A percentile compares a stretch with the other conserved stretches of the same genome.
These are phyloP conservation scores for Beta vulgaris DNA, from an alignment of 148 eudicot species.

Conservation along the genomic window DNA sequence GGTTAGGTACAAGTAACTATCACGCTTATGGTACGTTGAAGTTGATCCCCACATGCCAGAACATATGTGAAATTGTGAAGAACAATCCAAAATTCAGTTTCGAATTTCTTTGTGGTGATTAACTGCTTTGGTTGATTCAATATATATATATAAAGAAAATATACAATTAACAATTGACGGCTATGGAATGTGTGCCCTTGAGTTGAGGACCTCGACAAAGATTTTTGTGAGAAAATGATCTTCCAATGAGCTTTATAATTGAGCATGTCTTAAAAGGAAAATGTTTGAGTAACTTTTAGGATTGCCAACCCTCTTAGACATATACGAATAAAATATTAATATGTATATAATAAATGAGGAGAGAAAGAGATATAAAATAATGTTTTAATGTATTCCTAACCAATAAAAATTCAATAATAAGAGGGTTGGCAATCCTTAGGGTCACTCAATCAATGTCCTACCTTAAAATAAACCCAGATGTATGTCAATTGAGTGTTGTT, in stretches of 20 bases:
- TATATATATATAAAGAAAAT: background rate
- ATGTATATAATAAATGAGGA: no score
- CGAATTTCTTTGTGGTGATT: conserved; percentile 13
- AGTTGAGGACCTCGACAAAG: conserved; percentile 6
- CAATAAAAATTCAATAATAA: no score
- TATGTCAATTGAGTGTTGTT: no score
- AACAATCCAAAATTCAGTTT: conserved; percentile 25
- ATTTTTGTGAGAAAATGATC: conserved; percentile 9
- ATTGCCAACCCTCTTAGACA: no score
- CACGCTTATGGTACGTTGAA: background rate
- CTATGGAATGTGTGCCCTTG: conserved; percentile 27
- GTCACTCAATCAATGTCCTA: no score
- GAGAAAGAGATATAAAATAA: no score
- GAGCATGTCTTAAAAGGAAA: no score
- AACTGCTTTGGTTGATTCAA: background rate
- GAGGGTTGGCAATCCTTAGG: no score
- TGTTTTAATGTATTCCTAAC: no score
- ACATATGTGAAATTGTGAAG: background rate
- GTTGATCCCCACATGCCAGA: conserved; percentile 12
- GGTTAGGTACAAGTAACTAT: background rate
- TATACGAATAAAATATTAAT: no score
- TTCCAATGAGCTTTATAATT: background rate
- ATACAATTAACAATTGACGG: background rate
- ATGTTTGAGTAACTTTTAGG: no score
- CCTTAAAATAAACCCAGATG: no score